These are phyloP conservation scores for Lentinula guzmanii DNA, from an alignment of 768 basidiomycete genomes.

Conservation along the genomic window DNA sequence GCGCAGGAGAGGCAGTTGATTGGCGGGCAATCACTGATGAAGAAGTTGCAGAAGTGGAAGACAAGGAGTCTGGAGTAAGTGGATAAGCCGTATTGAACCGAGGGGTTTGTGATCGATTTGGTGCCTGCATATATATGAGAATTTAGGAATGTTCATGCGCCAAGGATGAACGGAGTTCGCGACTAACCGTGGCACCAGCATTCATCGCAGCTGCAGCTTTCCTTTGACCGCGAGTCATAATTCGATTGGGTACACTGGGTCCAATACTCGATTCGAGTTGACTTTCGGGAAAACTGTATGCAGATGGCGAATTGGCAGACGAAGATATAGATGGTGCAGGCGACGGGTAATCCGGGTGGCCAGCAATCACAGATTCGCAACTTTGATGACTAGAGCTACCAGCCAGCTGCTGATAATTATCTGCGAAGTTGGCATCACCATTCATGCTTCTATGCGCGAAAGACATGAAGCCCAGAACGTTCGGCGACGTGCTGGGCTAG, in stretches of 20 bases:
- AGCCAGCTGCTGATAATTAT: background rate
- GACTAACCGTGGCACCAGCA: slow-evolving; percentile 20
- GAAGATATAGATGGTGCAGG: background rate
- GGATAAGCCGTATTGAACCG: background rate
- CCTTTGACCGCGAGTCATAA: slow-evolving; percentile 36
- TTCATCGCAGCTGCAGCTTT: slow-evolving; percentile 22
- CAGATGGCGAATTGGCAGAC: background rate
- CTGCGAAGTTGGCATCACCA: background rate
- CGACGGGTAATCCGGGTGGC: background rate
- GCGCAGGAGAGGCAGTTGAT: slow-evolving; percentile 1
- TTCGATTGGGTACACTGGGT: slow-evolving; percentile 46
- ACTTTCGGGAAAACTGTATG: slow-evolving; percentile 1
- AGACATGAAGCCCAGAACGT: background rate
- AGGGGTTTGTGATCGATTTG: slow-evolving; percentile 3
- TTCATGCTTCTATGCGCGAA: background rate
- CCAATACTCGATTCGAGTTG: slow-evolving; percentile 50
- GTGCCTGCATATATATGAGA: background rate
- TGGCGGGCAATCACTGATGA: background rate
- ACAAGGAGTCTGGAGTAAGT: slow-evolving; percentile 15
- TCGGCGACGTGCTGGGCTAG: background rate
- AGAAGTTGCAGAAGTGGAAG: slow-evolving; percentile 4
- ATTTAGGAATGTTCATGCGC: slow-evolving; percentile 1
- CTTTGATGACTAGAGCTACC: background rate
- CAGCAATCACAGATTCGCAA: background rate
- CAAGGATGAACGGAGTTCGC: slow-evolving; percentile 12